Evolutionary conservation across 1,139 yeast genomes (phyloP).

Genomic region (Lodderomyces jiufengensis): DNA sequence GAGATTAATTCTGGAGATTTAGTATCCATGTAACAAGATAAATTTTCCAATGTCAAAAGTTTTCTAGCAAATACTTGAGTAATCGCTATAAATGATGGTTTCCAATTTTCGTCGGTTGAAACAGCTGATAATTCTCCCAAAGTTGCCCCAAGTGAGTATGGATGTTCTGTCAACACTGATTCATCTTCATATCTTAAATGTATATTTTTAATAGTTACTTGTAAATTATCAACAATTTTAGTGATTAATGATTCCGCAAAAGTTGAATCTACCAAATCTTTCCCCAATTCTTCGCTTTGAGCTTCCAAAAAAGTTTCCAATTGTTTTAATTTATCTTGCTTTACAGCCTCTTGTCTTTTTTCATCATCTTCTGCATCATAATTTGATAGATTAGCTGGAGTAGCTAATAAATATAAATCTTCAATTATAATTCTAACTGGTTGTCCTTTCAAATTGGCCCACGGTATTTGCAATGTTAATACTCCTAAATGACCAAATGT

Average conservation of each 20-base stretch:
- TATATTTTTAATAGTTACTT: slow-evolving; percentile 86
- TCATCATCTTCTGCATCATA: slow-evolving; percentile 66
- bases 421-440: slow-evolving; percentile 91
- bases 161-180: slow-evolving; percentile 59
- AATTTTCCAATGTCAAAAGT: slow-evolving; percentile 67
- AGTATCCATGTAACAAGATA: slow-evolving; percentile 86
- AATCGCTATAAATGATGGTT: slow-evolving; percentile 77
- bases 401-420: slow-evolving; percentile 78
- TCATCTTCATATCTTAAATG: slow-evolving; percentile 90
- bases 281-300: slow-evolving; percentile 35
- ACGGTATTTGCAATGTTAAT: slow-evolving; percentile 86
- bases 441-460: slow-evolving; percentile 90
- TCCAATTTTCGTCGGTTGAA: slow-evolving; percentile 83
- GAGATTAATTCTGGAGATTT: slow-evolving; percentile 48
- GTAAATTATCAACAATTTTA: slow-evolving; percentile 88
- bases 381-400: slow-evolving; percentile 55
- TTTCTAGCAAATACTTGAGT: slow-evolving; percentile 70
- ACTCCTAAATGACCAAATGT: slow-evolving; percentile 89
- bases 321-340: slow-evolving; percentile 63
- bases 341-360: slow-evolving; percentile 60
- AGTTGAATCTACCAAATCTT: slow-evolving; percentile 57
- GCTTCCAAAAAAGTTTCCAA: slow-evolving; percentile 58
- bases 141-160: slow-evolving; percentile 81
- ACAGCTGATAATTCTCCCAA: slow-evolving; percentile 87
- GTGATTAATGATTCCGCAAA: slow-evolving; percentile 86